Conservation (phyloP, 2,329 filamentous ascomycete genomes). For the Ophiobolus disseminans region DNA sequence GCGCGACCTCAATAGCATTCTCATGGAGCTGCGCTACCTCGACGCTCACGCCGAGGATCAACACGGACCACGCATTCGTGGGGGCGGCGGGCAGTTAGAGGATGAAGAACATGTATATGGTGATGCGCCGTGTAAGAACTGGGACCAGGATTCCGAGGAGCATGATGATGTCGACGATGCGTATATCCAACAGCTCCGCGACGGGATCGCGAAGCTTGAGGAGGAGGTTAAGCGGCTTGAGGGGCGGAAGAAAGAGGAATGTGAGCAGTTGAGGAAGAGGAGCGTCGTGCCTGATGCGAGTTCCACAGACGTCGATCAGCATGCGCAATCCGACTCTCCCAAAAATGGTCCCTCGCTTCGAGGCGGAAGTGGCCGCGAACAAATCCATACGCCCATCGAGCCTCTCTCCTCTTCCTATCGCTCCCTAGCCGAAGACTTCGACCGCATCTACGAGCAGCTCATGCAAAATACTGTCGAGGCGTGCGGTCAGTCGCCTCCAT, state of each 20-base stretch:
- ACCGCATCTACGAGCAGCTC: neutral
- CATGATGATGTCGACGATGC: neutral
- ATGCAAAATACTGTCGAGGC: slow-evolving; percentile 1
- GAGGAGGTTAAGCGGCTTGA: neutral
- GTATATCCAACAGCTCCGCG: neutral
- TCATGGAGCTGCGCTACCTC: no score
- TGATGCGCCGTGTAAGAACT: slow-evolving; percentile 6
- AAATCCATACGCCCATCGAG: no score
- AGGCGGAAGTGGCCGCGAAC: neutral
- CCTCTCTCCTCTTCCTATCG: neutral
- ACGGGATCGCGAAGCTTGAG: neutral
- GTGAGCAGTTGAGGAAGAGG: neutral
- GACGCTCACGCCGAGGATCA: no score
- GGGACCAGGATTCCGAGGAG: neutral
- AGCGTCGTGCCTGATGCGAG: neutral
- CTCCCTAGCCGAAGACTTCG: neutral
- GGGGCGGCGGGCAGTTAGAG: neutral
- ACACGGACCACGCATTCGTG: neutral
- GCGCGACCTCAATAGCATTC: no score
- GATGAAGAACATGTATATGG: slow-evolving; percentile 10
- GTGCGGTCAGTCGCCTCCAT: neutral
- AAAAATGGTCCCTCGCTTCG: neutral
- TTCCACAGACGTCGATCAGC: no score
- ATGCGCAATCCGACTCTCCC: no score
- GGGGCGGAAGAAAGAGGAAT: neutral